These are phyloP conservation scores for Globisporangium nodosum DNA, from an alignment of 352 stramenopile species.

Conservation along the genomic window DNA sequence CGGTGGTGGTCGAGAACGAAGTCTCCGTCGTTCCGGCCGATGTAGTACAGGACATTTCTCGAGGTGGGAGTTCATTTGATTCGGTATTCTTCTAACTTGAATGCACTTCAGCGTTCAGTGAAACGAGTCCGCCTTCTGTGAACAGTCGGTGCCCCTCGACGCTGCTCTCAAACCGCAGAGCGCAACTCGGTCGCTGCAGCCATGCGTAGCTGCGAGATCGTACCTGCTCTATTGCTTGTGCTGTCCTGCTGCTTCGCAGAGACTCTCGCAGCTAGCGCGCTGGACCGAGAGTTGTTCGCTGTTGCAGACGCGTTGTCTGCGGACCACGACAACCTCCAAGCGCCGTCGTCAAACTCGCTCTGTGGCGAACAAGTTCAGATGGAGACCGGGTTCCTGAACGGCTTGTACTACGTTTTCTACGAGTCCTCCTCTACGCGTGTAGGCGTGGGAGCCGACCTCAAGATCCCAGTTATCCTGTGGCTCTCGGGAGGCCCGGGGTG, in stretches of 20 bases:
- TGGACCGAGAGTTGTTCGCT: conserved; percentile 9
- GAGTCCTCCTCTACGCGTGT: conserved; percentile 23
- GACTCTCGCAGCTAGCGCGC: background rate
- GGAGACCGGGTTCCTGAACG: conserved; percentile 55
- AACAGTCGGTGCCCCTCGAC: background rate
- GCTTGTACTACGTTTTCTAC: conserved; percentile 76
- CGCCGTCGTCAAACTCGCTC: conserved; percentile 22
- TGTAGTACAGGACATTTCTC: conserved; percentile 10
- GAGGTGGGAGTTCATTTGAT: conserved; percentile 20
- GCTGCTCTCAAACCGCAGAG: background rate
- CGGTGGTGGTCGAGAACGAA: no score
- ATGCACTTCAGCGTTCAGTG: background rate
- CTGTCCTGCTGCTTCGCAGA: conserved; percentile 6
- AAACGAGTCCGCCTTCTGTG: background rate
- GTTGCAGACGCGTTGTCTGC: conserved; percentile 24
- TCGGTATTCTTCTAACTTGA: conserved; percentile 32
- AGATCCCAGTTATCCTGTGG: conserved; percentile 92
- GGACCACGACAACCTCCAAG: background rate
- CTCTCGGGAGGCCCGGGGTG: conserved; percentile 95
- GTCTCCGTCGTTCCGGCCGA: background rate
- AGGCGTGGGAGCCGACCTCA: background rate
- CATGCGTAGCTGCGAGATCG: conserved; percentile 1
- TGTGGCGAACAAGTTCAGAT: conserved; percentile 58
- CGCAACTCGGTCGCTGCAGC: background rate
- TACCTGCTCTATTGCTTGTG: conserved; percentile 1